Evolutionary conservation across 352 stramenopile species (phyloP), one percentile per base, ranked within the genome.

Genomic region (Lagenidium giganteum): DNA sequence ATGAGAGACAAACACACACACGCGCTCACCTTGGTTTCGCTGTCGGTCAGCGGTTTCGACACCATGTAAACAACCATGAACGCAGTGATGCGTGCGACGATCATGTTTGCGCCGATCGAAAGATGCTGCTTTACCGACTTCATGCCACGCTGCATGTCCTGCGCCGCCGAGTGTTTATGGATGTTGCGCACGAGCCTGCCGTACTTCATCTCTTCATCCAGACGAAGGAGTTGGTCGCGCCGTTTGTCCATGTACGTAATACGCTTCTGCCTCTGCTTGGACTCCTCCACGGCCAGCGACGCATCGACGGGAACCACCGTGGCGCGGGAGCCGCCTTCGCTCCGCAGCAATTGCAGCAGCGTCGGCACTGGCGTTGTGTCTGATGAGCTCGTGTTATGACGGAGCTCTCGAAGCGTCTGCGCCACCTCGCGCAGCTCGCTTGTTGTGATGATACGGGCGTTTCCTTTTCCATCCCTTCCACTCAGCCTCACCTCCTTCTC

Each of bases 41-140:
- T 84, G 28, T 85, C 57, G 3, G 77, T 87, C 44, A 94, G 42
- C 24, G 61, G 72, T 11, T 61, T 64, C 1, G 73, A 76, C 20
- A 77, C 54, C 51, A 92, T 86, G 57, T 94, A 94, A 22, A 83
- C 54, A 17, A 82, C 79, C 23, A 88, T 64, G 33, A 92, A 94
- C 17, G 79, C 79, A 24, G 79, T 87, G 23, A 91, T 38, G n/a
- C 77, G 71, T 20, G 77, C 81, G 22, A 81, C 78, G 25, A 94
- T 64, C 82, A 94, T 92, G 52, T 94, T 94, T 25, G 77, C 71
- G 17, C 79, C 82, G 38, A 92, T 80, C 0, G 82, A 92, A 24
- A 94, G 45, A 47, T 94, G 79, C 51, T 90, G 76, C 22, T 70
- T 67, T 30, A 79, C 65, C 8, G 67, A 92, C 27, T 59, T 88